Evolutionary conservation across 164 flowering plant species (phyloP), one percentile per base, ranked within the genome.

Genomic region (Malania oleifera): DNA sequence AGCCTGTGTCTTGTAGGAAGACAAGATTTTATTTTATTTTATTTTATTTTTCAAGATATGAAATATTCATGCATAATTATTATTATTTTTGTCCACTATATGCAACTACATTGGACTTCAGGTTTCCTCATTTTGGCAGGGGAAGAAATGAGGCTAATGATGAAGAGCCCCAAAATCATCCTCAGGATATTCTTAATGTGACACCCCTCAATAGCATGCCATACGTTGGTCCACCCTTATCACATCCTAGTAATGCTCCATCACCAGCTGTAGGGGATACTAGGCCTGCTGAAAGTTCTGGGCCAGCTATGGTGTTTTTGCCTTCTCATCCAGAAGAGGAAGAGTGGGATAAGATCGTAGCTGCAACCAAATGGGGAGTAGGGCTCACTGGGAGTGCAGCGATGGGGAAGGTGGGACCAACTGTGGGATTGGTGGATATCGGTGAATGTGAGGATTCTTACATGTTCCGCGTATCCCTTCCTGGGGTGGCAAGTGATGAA

Each of bases 401-500:
- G 15, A 26, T 14, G 37, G 55, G 55, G 11, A 52, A n/a, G 38
- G 35, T 52, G 18, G 55, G 55, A 31, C 38, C 55, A 27, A 31
- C 14, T 5, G 4, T 52, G 27, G 55, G 55, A 52, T 28, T 52
- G 37, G 3, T 26, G 37, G 55, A 52, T 28, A 28, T 52, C 7
- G 37, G 18, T 4, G 55, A 52, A 52, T 27, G 10, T 19, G 22
- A 52, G 12, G 55, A 52, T 52, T 28, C 37, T 52, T 52, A 52
- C 37, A 0, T 52, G 0, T 52, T 52, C 23, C 35, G 37, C 0
- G 55, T 52, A 8, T 26, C 37, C 55, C 55, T 52, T 8, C 55
- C 55, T 15, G 55, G 55, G 23, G 55, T 52, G 19, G 35, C 55
- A 15, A 52, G 55, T 22, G 55, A 52, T 52, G 55, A 52, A 28